Conservation (phyloP, 495 filamentous ascomycete species). For the Hypoxylon lenormandii region DNA sequence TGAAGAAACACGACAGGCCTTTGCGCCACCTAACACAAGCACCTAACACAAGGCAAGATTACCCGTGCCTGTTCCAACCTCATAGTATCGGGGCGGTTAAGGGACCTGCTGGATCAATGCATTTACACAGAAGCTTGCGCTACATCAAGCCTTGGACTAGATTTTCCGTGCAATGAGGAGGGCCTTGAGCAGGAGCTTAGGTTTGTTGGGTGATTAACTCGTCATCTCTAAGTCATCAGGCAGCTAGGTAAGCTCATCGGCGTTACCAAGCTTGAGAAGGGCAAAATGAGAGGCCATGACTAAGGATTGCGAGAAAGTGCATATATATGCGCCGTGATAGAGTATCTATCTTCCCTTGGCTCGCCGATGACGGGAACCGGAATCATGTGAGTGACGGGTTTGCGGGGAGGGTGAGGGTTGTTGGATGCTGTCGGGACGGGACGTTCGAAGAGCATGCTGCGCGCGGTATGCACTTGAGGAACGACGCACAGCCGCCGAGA, state of each 20-base stretch:
- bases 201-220: too few relatives aligned
- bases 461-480: slow-evolving; percentile 22
- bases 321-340: slow-evolving; percentile 17
- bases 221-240: too few relatives aligned
- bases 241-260: too few relatives aligned
- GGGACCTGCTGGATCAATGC: background rate
- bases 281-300: background rate
- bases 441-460: slow-evolving; percentile 1
- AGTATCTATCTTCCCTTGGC: slow-evolving; percentile 2
- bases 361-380: slow-evolving; percentile 8
- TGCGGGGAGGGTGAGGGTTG: slow-evolving; percentile 28
- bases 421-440: slow-evolving; percentile 33
- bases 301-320: slow-evolving; percentile 12
- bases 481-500: slow-evolving; percentile 11
- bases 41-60: slow-evolving; percentile 3
- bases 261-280: slow-evolving; percentile 4
- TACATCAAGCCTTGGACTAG: too few relatives aligned
- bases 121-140: too few relatives aligned
- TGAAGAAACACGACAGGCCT: background rate
- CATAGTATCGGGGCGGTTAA: background rate
- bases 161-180: too few relatives aligned
- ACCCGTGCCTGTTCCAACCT: slow-evolving; percentile 1
- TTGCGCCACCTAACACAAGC: slow-evolving; percentile 1
- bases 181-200: too few relatives aligned
- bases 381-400: slow-evolving; percentile 15